phyloP scores from a whole-genome alignment of 306 rosid genomes.

The Vigna nakashimae region DNA sequence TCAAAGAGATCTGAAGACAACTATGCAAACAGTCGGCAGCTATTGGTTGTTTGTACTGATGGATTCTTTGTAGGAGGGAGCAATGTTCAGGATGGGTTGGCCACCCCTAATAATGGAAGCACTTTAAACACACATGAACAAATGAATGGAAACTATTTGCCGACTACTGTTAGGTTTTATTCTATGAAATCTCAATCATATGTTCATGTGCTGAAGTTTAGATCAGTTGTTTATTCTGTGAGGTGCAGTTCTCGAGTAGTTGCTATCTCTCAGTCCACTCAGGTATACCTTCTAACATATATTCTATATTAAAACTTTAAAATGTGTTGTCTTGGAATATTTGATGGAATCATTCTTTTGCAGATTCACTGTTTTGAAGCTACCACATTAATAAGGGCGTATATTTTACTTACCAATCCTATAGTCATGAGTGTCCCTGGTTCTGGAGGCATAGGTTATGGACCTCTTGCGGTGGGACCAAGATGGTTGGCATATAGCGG shows the following conservation, averaged over 20 bases:
- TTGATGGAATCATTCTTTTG: constrained; percentile 41
- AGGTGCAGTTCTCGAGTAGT: constrained; percentile 91
- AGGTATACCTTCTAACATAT: constrained; percentile 58
- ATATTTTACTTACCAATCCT: constrained; percentile 85
- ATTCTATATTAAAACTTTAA: neutral
- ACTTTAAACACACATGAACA: constrained; percentile 64
- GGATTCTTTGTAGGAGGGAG: constrained; percentile 68
- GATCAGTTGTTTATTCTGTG: constrained; percentile 83
- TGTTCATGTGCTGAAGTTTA: constrained; percentile 83
- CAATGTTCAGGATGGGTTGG: constrained; percentile 60
- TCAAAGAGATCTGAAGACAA: constrained; percentile 71
- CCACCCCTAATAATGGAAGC: constrained; percentile 55
- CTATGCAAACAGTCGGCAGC: constrained; percentile 71
- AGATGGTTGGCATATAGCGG: constrained; percentile 99
- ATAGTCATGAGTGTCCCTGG: constrained; percentile 65
- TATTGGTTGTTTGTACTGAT: constrained; percentile 80
- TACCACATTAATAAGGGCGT: constrained; percentile 75
- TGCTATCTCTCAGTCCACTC: constrained; percentile 82
- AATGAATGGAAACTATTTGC: constrained; percentile 65
- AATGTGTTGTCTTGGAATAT: constrained; percentile 33
- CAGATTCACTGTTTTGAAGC: constrained; percentile 95
- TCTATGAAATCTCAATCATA: constrained; percentile 86
- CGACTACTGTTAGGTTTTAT: constrained; percentile 81
- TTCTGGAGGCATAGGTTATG: constrained; percentile 81
- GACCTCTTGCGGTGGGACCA: constrained; percentile 95